phyloP scores from a whole-genome alignment of 768 basidiomycete species.

The Daedaleopsis nitida region DNA sequence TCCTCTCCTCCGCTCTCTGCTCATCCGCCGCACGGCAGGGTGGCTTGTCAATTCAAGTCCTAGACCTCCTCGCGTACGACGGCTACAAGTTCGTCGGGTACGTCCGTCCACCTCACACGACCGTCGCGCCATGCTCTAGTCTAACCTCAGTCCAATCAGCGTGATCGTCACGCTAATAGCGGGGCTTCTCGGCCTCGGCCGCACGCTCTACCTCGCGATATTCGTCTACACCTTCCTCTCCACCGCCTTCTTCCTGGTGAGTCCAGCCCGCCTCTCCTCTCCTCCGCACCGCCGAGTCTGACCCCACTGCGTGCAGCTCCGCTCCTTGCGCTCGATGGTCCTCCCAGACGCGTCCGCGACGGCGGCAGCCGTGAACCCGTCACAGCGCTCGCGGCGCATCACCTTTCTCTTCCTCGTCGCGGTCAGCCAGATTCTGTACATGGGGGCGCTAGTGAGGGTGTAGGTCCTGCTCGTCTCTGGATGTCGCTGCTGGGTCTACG shows the following conservation, averaged over 20 bases:
- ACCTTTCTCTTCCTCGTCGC: conserved; percentile 90
- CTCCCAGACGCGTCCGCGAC: conserved; percentile 74
- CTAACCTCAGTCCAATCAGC: conserved; percentile 39
- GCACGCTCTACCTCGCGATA: conserved; percentile 63
- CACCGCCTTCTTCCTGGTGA: conserved; percentile 91
- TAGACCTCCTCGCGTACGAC: conserved; percentile 88
- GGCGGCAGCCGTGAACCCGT: conserved; percentile 67
- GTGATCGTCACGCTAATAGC: conserved; percentile 83
- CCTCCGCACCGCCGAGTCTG: neutral
- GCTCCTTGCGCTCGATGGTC: conserved; percentile 89
- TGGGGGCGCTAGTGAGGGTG: conserved; percentile 81
- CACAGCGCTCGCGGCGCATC: conserved; percentile 81
- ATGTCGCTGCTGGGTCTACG: too few species aligned
- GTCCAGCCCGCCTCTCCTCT: conserved; percentile 37
- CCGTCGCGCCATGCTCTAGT: neutral
- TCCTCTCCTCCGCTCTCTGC: neutral
- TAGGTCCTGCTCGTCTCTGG: conserved; percentile 21
- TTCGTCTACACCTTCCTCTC: conserved; percentile 88
- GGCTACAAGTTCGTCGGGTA: conserved; percentile 99
- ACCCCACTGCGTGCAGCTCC: conserved; percentile 60
- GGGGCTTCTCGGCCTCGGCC: conserved; percentile 62
- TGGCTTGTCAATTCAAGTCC: conserved; percentile 52
- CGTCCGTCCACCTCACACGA: conserved; percentile 26
- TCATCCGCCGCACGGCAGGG: conserved; percentile 40
- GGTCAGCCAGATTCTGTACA: conserved; percentile 79